phyloP scores from a whole-genome alignment of 768 basidiomycete genomes.

The Leccinum subgranulosum region DNA sequence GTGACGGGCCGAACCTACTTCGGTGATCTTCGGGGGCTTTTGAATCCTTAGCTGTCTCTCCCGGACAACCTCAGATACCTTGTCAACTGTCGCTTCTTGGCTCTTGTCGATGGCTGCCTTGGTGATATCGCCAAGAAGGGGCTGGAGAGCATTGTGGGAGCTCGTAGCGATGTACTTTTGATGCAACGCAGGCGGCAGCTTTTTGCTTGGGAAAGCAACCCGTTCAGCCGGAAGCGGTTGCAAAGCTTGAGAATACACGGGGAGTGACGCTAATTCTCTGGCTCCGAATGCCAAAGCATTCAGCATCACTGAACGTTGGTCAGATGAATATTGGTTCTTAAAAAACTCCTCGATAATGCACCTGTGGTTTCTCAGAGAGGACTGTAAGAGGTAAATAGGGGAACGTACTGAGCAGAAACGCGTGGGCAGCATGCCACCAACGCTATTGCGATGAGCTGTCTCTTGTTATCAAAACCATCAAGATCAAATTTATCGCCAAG shows the following conservation, averaged over 20 bases:
- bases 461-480: slow-evolving; percentile 68
- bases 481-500: slow-evolving; percentile 87
- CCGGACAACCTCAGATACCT: slow-evolving; percentile 60
- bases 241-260: slow-evolving; percentile 23
- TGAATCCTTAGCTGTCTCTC: slow-evolving; percentile 73
- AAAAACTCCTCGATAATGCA: slow-evolving; percentile 91
- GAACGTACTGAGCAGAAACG: slow-evolving; percentile 73
- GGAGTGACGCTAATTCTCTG: slow-evolving; percentile 68
- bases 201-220: slow-evolving; percentile 77
- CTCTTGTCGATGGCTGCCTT: slow-evolving; percentile 60
- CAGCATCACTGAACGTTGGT: slow-evolving; percentile 81
- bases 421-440: slow-evolving; percentile 77
- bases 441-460: slow-evolving; percentile 75
- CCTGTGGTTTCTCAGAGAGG: slow-evolving; percentile 38
- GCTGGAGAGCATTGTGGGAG: slow-evolving; percentile 44
- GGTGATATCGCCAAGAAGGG: slow-evolving; percentile 62
- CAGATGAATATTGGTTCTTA: slow-evolving; percentile 85
- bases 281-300: slow-evolving; percentile 86
- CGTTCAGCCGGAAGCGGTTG: slow-evolving; percentile 32
- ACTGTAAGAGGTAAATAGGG: not conserved
- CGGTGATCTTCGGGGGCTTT: slow-evolving; percentile 44
- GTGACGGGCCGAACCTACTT: slow-evolving; percentile 30
- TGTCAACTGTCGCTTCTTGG: slow-evolving; percentile 50
- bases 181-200: slow-evolving; percentile 70
- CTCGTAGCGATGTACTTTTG: slow-evolving; percentile 52